These are phyloP conservation scores for Beta macrorhiza DNA, from an alignment of 179 eudicot species.

Conservation along the genomic window DNA sequence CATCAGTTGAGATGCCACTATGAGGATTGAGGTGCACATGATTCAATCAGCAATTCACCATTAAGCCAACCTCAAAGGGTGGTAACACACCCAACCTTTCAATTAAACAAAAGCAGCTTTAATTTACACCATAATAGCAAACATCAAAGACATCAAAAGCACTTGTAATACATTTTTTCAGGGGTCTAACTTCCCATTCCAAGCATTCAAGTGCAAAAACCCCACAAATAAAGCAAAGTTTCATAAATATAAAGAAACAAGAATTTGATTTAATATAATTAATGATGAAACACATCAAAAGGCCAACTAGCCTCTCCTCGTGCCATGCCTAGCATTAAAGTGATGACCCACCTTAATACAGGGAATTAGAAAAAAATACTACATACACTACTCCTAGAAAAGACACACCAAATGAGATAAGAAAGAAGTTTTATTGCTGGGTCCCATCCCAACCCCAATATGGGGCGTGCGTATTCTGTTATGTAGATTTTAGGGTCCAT, in stretches of 20 bases:
- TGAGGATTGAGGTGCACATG: neutral
- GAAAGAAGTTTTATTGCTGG: constrained; percentile 7
- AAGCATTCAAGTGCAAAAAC: constrained; percentile 30
- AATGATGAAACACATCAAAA: constrained; percentile 36
- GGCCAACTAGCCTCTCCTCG: constrained; percentile 30
- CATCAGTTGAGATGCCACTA: constrained; percentile 13
- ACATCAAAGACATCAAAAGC: constrained; percentile 12
- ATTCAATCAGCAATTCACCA: neutral
- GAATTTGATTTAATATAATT: constrained; percentile 14
- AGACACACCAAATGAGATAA: constrained; percentile 8
- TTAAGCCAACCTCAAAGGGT: neutral
- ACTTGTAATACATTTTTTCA: constrained; percentile 16
- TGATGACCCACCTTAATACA: constrained; percentile 19
- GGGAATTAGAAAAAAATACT: no score
- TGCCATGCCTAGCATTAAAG: constrained; percentile 33
- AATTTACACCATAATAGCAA: neutral
- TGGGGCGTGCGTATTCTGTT: constrained; percentile 29
- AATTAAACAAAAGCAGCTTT: neutral
- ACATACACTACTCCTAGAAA: neutral
- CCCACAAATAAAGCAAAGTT: constrained; percentile 23
- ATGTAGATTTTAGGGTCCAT: constrained; percentile 29
- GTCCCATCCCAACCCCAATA: constrained; percentile 22
- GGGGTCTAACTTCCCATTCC: constrained; percentile 16
- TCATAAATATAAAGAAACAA: constrained; percentile 12
- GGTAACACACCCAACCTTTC: neutral